Conservation (phyloP, 2,329 filamentous ascomycete genomes). For the Cercospora zeae-maydis region DNA sequence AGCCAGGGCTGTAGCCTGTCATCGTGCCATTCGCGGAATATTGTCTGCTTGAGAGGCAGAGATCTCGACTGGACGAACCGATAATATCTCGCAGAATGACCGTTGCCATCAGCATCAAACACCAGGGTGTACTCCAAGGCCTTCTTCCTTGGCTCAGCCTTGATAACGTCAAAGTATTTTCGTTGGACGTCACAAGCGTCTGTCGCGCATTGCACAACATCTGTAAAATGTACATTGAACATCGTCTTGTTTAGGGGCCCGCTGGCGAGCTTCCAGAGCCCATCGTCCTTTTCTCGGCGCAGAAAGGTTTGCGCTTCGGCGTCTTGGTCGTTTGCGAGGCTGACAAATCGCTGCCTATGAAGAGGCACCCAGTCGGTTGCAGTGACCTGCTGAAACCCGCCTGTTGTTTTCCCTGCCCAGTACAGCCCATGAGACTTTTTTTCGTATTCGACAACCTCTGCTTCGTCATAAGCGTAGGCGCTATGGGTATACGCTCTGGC, state of each 20-base stretch:
- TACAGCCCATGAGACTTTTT: conserved; percentile 52
- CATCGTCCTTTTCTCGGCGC: neutral
- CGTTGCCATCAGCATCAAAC: conserved; percentile 69
- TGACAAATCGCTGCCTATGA: conserved; percentile 49
- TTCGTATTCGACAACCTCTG: conserved; percentile 48
- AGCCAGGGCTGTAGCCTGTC: conserved; percentile 66
- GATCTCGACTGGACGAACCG: conserved; percentile 65
- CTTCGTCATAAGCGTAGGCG: conserved; percentile 43
- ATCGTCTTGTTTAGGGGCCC: conserved; percentile 19
- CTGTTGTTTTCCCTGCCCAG: conserved; percentile 57
- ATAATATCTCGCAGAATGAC: conserved; percentile 41
- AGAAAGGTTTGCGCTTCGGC: conserved; percentile 7
- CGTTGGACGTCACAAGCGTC: conserved; percentile 34
- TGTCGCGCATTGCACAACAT: conserved; percentile 46
- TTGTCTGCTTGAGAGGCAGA: conserved; percentile 71
- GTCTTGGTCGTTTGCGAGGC: conserved; percentile 31
- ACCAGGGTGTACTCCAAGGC: conserved; percentile 14
- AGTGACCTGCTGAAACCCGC: conserved; percentile 39
- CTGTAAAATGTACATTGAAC: conserved; percentile 48
- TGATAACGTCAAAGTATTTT: conserved; percentile 19
- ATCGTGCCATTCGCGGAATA: conserved; percentile 81
- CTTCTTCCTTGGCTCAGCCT: conserved; percentile 4
- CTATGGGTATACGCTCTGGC: conserved; percentile 46
- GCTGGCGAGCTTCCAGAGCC: conserved; percentile 9
- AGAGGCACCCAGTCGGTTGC: conserved; percentile 41